A percentile compares a stretch with the other conserved stretches of the same genome.
phyloP scores from a whole-genome alignment of 106 monocot genomes.

The Dioscorea zingiberensis region DNA sequence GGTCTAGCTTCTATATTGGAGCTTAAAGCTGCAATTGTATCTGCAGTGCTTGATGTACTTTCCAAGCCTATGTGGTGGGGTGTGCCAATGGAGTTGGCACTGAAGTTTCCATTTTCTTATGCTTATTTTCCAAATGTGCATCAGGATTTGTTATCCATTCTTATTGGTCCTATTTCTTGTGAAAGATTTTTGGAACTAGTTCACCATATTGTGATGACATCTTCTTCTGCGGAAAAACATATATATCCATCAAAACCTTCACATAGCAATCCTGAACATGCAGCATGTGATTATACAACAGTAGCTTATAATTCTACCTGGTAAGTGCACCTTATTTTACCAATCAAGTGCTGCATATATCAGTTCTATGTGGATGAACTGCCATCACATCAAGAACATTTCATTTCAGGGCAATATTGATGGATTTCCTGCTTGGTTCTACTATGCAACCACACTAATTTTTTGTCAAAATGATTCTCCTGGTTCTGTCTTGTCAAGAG shows the following conservation, averaged over 20 bases:
- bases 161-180: constrained; percentile 53
- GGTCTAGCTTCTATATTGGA: constrained; percentile 53
- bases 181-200: constrained; percentile 48
- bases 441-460: constrained; percentile 49
- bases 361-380: not conserved
- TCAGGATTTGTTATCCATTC: constrained; percentile 30
- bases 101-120: constrained; percentile 45
- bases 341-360: not conserved
- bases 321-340: constrained; percentile 17
- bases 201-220: constrained; percentile 22
- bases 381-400: not conserved
- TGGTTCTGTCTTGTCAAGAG: constrained; percentile 27
- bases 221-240: constrained; percentile 1
- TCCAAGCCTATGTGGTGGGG: constrained; percentile 80
- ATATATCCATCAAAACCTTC: not conserved
- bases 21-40: constrained; percentile 52
- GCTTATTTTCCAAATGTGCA: constrained; percentile 59
- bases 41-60: constrained; percentile 56
- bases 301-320: constrained; percentile 50
- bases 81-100: constrained; percentile 49
- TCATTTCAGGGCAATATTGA: constrained; percentile 62
- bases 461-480: constrained; percentile 32
- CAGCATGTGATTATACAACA: no score
- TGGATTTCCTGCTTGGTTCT: constrained; percentile 81
- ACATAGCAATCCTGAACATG: no score